These are phyloP conservation scores for Ceratobasidium sp. DNA, from an alignment of 1,284 basidiomycete species.

Conservation along the genomic window DNA sequence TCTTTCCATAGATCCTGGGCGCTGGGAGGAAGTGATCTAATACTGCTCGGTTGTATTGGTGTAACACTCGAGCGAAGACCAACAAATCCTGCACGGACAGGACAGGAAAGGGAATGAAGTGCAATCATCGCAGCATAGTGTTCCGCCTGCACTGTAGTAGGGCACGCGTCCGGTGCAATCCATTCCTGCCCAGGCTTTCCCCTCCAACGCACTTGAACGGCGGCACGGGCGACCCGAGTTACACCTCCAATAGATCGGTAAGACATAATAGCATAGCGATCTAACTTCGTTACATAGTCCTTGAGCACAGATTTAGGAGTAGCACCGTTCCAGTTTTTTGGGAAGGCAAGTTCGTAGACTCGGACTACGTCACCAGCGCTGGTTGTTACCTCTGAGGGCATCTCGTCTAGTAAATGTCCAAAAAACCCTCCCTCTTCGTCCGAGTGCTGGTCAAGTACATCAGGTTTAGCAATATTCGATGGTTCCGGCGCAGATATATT, in stretches of 20 bases:
- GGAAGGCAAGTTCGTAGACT: slow-evolving; percentile 81
- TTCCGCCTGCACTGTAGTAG: slow-evolving; percentile 83
- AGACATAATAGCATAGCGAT: slow-evolving; percentile 80
- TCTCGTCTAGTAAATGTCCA: slow-evolving; percentile 79
- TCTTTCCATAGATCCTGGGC: slow-evolving; percentile 96
- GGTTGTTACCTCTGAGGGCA: slow-evolving; percentile 66
- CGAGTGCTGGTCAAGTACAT: slow-evolving; percentile 57
- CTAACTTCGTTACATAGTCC: slow-evolving; percentile 74
- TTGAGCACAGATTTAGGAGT: slow-evolving; percentile 78
- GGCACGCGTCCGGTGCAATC: slow-evolving; percentile 89
- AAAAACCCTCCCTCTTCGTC: slow-evolving; percentile 76
- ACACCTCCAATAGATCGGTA: slow-evolving; percentile 75
- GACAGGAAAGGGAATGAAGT: slow-evolving; percentile 74
- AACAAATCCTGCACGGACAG: slow-evolving; percentile 58
- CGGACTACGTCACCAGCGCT: slow-evolving; percentile 68
- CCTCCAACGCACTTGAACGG: slow-evolving; percentile 78
- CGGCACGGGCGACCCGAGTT: slow-evolving; percentile 78
- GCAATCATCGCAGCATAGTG: slow-evolving; percentile 92
- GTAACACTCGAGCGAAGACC: slow-evolving; percentile 26
- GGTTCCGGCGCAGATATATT: background rate
- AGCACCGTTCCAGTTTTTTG: slow-evolving; percentile 83
- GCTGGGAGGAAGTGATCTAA: slow-evolving; percentile 80
- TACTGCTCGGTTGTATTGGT: slow-evolving; percentile 67
- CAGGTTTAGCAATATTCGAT: slow-evolving; percentile 59
- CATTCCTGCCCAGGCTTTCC: slow-evolving; percentile 69